A percentile compares a stretch with the other conserved stretches of the same genome.
Conservation (phyloP, 108 stramenopile species). For the Fistulifera pelliculosa region DNA sequence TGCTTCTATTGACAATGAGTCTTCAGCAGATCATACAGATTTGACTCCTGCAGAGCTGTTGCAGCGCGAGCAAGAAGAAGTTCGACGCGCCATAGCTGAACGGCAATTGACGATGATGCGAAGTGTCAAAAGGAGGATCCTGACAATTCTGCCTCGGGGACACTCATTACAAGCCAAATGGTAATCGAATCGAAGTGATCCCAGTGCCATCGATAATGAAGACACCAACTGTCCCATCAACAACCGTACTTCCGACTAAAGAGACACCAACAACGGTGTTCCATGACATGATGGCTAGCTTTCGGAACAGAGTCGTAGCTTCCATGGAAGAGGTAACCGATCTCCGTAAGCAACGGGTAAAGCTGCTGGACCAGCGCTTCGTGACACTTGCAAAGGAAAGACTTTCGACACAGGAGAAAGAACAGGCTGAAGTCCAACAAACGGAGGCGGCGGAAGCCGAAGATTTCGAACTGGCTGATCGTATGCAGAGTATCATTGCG, state of each 20-base stretch:
- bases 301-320: slow-evolving; percentile 18
- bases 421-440: slow-evolving; percentile 55
- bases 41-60: slow-evolving; percentile 17
- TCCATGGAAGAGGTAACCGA: slow-evolving; percentile 15
- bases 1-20: neutral
- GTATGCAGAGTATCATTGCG: slow-evolving; percentile 51
- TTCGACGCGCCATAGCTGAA: slow-evolving; percentile 25
- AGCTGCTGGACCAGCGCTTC: slow-evolving; percentile 42
- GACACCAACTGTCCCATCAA: neutral
- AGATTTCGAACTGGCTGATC: slow-evolving; percentile 81
- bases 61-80: slow-evolving; percentile 20
- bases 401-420: slow-evolving; percentile 47
- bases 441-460: slow-evolving; percentile 68
- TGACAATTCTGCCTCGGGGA: slow-evolving; percentile 18
- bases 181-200: neutral
- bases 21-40: neutral
- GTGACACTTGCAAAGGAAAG: slow-evolving; percentile 42
- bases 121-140: slow-evolving; percentile 15
- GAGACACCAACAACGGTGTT: slow-evolving; percentile 19
- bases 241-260: neutral
- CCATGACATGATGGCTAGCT: slow-evolving; percentile 7
- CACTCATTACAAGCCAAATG: too few species aligned
- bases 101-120: slow-evolving; percentile 13
- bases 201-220: slow-evolving; percentile 15
- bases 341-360: slow-evolving; percentile 28